Conservation (phyloP, 2,329 filamentous ascomycete genomes). For the Claviceps sp. region DNA sequence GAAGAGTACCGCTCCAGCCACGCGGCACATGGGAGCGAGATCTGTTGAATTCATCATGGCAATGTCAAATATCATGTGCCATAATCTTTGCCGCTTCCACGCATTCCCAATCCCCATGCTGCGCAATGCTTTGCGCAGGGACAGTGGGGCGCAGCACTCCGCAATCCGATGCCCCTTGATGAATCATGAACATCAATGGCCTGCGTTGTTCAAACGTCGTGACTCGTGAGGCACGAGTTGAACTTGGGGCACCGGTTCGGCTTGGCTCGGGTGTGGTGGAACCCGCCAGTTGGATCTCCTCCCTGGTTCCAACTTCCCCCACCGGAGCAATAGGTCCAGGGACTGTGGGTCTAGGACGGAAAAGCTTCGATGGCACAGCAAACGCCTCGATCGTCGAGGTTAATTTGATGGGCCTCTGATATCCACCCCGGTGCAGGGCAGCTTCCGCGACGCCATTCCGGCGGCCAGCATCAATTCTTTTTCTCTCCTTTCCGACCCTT, state of each 20-base stretch:
- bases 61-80: too few species aligned
- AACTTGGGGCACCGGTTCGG: background rate
- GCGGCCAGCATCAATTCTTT: background rate
- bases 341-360: background rate
- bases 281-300: background rate
- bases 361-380: constrained; percentile 5
- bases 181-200: too few species aligned
- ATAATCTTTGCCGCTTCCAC: too few species aligned
- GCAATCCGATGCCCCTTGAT: too few species aligned
- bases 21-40: too few species aligned
- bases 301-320: background rate
- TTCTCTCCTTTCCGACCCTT: background rate
- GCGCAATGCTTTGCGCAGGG: too few species aligned
- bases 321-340: background rate
- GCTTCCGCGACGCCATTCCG: background rate
- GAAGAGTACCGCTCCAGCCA: too few species aligned
- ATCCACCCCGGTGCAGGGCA: background rate
- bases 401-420: background rate
- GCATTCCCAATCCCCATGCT: too few species aligned
- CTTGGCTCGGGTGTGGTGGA: background rate
- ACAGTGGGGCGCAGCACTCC: too few species aligned
- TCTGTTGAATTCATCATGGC: too few species aligned
- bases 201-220: background rate
- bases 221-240: background rate
- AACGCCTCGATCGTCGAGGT: constrained; percentile 3